Evolutionary conservation across 768 basidiomycete genomes (phyloP), one percentile per base, ranked within the genome.

Genomic region (Mycena galopus): DNA sequence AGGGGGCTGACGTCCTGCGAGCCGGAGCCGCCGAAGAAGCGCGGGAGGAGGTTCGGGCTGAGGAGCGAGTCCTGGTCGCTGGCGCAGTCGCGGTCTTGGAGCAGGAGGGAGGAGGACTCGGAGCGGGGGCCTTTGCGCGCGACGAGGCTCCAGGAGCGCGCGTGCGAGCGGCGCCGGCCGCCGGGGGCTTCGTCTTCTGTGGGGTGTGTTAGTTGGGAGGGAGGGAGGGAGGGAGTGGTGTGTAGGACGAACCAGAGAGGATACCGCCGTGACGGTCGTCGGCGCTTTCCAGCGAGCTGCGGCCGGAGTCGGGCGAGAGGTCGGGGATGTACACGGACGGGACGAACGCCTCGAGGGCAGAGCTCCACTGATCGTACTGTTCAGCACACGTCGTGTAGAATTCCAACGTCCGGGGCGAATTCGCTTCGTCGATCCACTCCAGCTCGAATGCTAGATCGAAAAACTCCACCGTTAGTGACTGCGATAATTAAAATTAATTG

Each of bases 131-230:
- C 83, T 73, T 85, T 85, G 53, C 83, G 78, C 9, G 79, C 85
- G 32, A 83, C 78, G 55, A 84, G 72, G 69, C 84, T 85, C 85
- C 85, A 86, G 19, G 85, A 80, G 27, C 79, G 77, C 32, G 80
- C 76, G 63, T 79, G 78, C 19, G 78, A 68, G 32, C 65, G 55
- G n/a, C 78, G 76, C 25, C 73, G 72, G 12, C 77, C 78, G 56
- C 73, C 53, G 21, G 64, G 72, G 51, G 76, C 78, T 65, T 79
- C 76, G 60, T 78, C 78, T 32, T 78, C 74, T 75, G 65, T 2
- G 14, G 35, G 12, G 39, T 16, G 33, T 65, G 71, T 29, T 35
- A 44, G 21, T 42, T 11, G n/a, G n/a, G n/a, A n/a, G n/a, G n/a
- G n/a, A n/a, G n/a, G n/a, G n/a, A n/a, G n/a, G n/a, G n/a, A n/a